Conservation (phyloP, 2,329 filamentous ascomycete species). For the Neofusicoccum parvum region DNA sequence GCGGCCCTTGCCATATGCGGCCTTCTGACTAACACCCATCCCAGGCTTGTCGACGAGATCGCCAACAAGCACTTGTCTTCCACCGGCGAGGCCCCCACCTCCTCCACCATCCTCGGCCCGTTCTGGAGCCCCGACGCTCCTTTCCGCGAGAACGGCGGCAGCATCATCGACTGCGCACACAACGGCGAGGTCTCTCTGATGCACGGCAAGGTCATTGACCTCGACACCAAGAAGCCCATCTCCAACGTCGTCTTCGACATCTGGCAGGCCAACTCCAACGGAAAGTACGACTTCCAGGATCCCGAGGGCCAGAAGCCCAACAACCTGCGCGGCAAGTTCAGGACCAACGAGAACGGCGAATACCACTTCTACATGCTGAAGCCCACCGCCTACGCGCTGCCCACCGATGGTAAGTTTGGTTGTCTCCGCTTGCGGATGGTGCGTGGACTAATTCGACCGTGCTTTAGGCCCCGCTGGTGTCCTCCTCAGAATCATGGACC, state of each 20-base stretch:
- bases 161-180: conserved; percentile 66
- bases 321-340: conserved; percentile 78
- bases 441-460: not conserved
- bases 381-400: conserved; percentile 72
- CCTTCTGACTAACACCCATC: not conserved
- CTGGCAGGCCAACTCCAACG: conserved; percentile 76
- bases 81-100: conserved; percentile 65
- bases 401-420: conserved; percentile 56
- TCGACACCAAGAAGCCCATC: conserved; percentile 67
- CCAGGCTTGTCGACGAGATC: conserved; percentile 66
- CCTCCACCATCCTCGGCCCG: conserved; percentile 73
- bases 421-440: not conserved
- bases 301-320: conserved; percentile 70
- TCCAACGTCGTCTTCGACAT: conserved; percentile 72
- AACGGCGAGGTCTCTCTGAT: conserved; percentile 65
- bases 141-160: conserved; percentile 67
- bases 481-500: conserved; percentile 57
- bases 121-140: conserved; percentile 78
- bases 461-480: conserved; percentile 51
- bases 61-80: conserved; percentile 66
- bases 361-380: conserved; percentile 76
- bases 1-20: not conserved
- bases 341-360: conserved; percentile 68
- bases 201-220: conserved; percentile 69
- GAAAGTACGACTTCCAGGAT: conserved; percentile 77